Evolutionary conservation across 1,284 basidiomycete species (phyloP).

Genomic region (Austroboletus niveus): DNA sequence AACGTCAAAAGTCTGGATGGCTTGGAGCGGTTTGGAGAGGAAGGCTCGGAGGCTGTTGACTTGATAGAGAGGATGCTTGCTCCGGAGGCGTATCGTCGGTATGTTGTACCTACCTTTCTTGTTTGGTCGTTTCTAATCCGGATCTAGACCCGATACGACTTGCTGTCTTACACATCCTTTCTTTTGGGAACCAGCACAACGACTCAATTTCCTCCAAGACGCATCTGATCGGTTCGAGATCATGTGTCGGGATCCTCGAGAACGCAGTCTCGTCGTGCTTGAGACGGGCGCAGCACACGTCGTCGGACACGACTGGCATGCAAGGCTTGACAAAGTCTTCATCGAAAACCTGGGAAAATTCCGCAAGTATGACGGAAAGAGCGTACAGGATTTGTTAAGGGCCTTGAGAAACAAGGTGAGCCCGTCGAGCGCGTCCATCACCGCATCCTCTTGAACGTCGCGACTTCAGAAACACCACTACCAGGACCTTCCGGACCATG

Average conservation of each 20-base stretch:
- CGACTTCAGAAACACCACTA: slow-evolving; percentile 89
- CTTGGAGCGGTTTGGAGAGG: slow-evolving; percentile 83
- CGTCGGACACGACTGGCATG: slow-evolving; percentile 87
- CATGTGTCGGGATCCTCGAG: slow-evolving; percentile 90
- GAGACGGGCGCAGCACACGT: slow-evolving; percentile 70
- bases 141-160: slow-evolving; percentile 78
- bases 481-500: slow-evolving; percentile 89
- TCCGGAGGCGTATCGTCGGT: slow-evolving; percentile 73
- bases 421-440: slow-evolving; percentile 1
- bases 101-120: slow-evolving; percentile 23
- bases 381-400: slow-evolving; percentile 88
- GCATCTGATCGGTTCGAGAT: slow-evolving; percentile 98
- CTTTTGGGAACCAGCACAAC: slow-evolving; percentile 90
- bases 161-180: slow-evolving; percentile 90
- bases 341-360: slow-evolving; percentile 96
- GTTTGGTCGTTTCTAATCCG: neutral
- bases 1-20: slow-evolving; percentile 68
- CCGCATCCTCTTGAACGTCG: neutral
- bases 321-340: slow-evolving; percentile 83
- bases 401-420: slow-evolving; percentile 93
- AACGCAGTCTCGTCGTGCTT: slow-evolving; percentile 71
- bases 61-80: slow-evolving; percentile 78
- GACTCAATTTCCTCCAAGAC: slow-evolving; percentile 93
- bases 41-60: slow-evolving; percentile 82
- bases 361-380: slow-evolving; percentile 90